Conservation (phyloP, 495 filamentous ascomycete species). For the Aspergillus campestris region DNA sequence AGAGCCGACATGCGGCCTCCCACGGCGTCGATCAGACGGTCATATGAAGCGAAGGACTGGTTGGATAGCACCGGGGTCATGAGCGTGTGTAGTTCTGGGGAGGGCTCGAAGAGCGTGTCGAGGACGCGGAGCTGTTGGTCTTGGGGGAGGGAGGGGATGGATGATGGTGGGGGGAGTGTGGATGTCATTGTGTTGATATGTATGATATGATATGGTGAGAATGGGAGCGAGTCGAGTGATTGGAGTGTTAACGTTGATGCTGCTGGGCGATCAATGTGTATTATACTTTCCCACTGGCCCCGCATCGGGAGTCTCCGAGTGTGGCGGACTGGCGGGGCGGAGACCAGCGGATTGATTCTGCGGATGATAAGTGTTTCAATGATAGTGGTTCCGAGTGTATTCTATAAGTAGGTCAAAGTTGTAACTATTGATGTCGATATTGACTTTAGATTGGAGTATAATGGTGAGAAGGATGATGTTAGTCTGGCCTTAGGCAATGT, state of each 20-base stretch:
- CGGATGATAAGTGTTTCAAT: no score
- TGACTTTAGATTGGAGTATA: no score
- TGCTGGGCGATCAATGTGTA: no score
- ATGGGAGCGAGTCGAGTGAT: no score
- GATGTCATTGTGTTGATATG: background rate
- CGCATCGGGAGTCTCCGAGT: conserved; percentile 18
- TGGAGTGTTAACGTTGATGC: no score
- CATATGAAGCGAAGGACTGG: conserved; percentile 50
- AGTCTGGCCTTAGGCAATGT: no score
- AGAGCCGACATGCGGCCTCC: conserved; percentile 43
- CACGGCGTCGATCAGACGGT: conserved; percentile 48
- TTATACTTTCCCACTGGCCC: conserved; percentile 1
- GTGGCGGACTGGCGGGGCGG: conserved; percentile 9
- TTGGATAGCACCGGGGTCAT: conserved; percentile 54
- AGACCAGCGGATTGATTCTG: background rate
- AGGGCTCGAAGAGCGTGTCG: conserved; percentile 84
- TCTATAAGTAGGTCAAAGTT: no score
- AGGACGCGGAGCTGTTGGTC: conserved; percentile 51
- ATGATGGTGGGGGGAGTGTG: conserved; percentile 42
- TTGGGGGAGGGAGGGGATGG: conserved; percentile 45
- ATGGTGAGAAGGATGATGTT: no score
- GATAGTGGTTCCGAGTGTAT: no score
- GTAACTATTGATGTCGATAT: no score
- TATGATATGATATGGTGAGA: no score
- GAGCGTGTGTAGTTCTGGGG: conserved; percentile 59